A percentile compares a stretch with the other conserved stretches of the same genome.
Evolutionary conservation across 2,329 filamentous ascomycete species (phyloP).

Genomic region (Pezicula neosporulosa): DNA sequence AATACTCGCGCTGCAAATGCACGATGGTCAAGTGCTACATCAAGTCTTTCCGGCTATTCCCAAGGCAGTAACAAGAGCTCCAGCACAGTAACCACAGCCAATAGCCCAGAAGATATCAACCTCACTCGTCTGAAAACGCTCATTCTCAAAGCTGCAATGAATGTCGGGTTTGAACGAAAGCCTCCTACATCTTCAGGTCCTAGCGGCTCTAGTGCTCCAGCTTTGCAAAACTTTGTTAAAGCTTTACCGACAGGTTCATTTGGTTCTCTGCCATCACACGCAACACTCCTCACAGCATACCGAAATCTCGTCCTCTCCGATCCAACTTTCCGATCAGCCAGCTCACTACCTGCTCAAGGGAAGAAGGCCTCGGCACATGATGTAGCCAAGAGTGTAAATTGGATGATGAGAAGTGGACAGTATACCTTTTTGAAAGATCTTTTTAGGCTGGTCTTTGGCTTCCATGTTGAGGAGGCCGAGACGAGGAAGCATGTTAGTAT

Average conservation of each 20-base stretch:
- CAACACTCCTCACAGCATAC: slow-evolving; percentile 71
- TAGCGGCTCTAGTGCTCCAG: slow-evolving; percentile 40
- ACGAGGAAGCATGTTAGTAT: slow-evolving; percentile 63
- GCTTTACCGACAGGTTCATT: slow-evolving; percentile 74
- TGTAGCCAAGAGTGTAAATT: slow-evolving; percentile 73
- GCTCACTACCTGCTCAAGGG: slow-evolving; percentile 51
- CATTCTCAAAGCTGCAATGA: slow-evolving; percentile 81
- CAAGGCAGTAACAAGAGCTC: slow-evolving; percentile 63
- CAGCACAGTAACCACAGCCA: slow-evolving; percentile 69
- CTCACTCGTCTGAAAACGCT: slow-evolving; percentile 75
- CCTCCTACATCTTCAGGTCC: slow-evolving; percentile 27
- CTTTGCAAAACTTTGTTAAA: slow-evolving; percentile 73
- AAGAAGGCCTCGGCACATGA: slow-evolving; percentile 67
- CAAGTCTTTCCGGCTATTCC: slow-evolving; percentile 75
- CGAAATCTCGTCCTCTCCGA: slow-evolving; percentile 76
- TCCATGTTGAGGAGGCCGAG: slow-evolving; percentile 74
- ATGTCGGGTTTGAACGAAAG: slow-evolving; percentile 70
- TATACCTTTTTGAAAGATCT: slow-evolving; percentile 80
- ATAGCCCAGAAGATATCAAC: slow-evolving; percentile 67
- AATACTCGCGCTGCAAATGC: slow-evolving; percentile 58
- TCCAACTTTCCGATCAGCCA: slow-evolving; percentile 55
- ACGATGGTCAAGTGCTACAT: slow-evolving; percentile 79
- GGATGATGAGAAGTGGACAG: slow-evolving; percentile 69
- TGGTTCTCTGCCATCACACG: slow-evolving; percentile 67
- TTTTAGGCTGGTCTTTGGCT: slow-evolving; percentile 81